These are phyloP conservation scores for Vitis hybrid DNA, from an alignment of 177 flowering plant genomes.

Conservation along the genomic window DNA sequence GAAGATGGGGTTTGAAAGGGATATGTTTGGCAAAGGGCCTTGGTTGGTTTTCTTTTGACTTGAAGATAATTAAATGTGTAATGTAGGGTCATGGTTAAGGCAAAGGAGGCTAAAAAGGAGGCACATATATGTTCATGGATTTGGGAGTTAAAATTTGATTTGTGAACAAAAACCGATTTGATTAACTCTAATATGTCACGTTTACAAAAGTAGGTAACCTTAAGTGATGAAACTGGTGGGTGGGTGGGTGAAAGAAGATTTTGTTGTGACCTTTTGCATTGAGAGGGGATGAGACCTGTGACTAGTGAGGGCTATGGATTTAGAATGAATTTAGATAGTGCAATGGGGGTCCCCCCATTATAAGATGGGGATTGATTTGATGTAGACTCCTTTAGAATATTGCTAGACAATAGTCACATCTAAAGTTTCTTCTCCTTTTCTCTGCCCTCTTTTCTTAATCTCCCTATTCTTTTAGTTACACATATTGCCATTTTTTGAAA, in stretches of 20 bases:
- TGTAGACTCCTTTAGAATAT: slow-evolving; percentile 45
- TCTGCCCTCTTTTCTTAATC: slow-evolving; percentile 4
- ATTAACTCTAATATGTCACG: slow-evolving; percentile 10
- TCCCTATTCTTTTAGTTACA: slow-evolving; percentile 11
- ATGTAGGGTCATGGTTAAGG: too few species aligned
- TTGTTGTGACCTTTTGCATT: not conserved
- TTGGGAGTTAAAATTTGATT: not conserved
- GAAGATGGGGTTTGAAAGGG: too few species aligned
- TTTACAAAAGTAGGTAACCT: slow-evolving; percentile 7
- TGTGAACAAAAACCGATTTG: not conserved
- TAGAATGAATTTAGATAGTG: slow-evolving; percentile 12
- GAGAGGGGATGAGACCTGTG: not conserved
- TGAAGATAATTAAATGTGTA: too few species aligned
- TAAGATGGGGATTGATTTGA: slow-evolving; percentile 32
- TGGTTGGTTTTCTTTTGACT: not conserved
- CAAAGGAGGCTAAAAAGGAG: too few species aligned
- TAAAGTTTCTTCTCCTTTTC: slow-evolving; percentile 24
- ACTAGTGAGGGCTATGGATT: not conserved
- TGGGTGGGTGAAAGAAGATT: not conserved
- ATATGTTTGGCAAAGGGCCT: too few species aligned
- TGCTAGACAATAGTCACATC: slow-evolving; percentile 40
- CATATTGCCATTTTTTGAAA: slow-evolving; percentile 16
- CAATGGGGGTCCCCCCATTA: slow-evolving; percentile 41
- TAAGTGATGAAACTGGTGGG: slow-evolving; percentile 9
- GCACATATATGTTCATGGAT: too few species aligned